Base-by-base conservation (phyloP, 2,329 filamentous ascomycete genomes). In the Claviceps citrina region DNA sequence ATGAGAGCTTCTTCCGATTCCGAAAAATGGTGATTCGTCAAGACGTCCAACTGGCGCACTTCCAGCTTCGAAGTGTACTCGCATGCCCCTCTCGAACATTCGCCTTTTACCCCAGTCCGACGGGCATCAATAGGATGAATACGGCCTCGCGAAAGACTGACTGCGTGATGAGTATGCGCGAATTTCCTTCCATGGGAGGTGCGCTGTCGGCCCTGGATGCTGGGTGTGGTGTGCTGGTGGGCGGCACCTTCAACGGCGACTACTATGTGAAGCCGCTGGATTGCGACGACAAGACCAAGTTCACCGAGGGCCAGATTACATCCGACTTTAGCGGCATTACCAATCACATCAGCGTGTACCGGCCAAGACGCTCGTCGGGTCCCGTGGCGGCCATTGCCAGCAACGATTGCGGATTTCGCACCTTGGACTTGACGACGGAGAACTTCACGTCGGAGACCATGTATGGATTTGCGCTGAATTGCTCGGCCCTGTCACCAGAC, bases 401-500 rank as follows among this genome's bases (percentile, higher is more conserved):
- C 31, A 81, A 81, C 46, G 76, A 81, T 47, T 61, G 60, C 15
- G 63, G 63, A 3, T 68, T 81, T 47, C 70, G 76, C 16, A 58
- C 74, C 24, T 56, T 81, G 34, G 76, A 81, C 47, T 52, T 79
- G 8, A 56, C 57, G 30, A 73, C 73, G 4, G 71, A 81, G 45
- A 70, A 63, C 19, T 74, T 82, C 45, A 61, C 73, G 5, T 63
- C 67, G 28, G 61, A 70, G 25, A 60, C 56, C 34, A 55, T 49
- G 40, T 84, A 79, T 53, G 57, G 67, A 0, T 70, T 72, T 47
- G 67, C 81, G 3, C 66, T 85, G 44, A 89, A 89, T 57, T 84
- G 80, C 60, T 73, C 79, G 1, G 76, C 80, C 2, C 67, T 81
- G 2, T 84, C 80, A 1, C 77, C 82, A 0, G 78, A 86, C 52